Percentiles rank a stretch among this genome's conserved stretches.
phyloP scores from a whole-genome alignment of 768 basidiomycete genomes.

The Leccinum pellstonianum region DNA sequence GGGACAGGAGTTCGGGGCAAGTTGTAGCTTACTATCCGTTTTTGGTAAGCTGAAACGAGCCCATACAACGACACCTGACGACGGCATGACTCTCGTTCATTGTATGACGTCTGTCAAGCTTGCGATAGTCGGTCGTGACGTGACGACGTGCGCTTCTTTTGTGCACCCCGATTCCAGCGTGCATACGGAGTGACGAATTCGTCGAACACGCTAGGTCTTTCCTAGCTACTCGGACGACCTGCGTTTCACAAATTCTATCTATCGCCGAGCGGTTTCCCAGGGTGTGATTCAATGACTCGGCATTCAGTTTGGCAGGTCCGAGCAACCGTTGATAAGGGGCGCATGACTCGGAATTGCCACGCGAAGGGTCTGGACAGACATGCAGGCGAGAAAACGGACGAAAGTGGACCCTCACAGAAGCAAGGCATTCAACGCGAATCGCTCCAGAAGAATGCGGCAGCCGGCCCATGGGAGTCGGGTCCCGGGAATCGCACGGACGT shows the following conservation, averaged over 20 bases:
- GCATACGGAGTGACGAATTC: slow-evolving; percentile 1
- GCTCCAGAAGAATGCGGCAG: neutral
- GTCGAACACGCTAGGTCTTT: neutral
- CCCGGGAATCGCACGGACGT: slow-evolving; percentile 3
- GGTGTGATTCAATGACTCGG: neutral
- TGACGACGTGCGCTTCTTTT: neutral
- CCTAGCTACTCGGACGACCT: slow-evolving; percentile 8
- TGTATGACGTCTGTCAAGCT: neutral
- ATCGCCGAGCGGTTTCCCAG: neutral
- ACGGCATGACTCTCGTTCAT: neutral
- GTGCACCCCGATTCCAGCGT: neutral
- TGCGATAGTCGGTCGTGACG: neutral
- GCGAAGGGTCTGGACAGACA: neutral
- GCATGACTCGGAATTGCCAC: neutral
- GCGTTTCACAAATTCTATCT: neutral
- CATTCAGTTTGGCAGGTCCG: neutral
- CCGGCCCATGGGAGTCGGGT: neutral
- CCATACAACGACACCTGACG: neutral
- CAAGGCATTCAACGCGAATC: slow-evolving; percentile 7
- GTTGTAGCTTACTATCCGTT: slow-evolving; percentile 32
- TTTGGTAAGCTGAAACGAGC: neutral
- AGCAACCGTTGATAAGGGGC: neutral
- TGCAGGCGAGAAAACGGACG: neutral
- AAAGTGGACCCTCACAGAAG: neutral
- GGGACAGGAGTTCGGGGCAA: slow-evolving; percentile 52